Conservation (phyloP, 495 filamentous ascomycete genomes). For the Aspergillus saccharolyticus region DNA sequence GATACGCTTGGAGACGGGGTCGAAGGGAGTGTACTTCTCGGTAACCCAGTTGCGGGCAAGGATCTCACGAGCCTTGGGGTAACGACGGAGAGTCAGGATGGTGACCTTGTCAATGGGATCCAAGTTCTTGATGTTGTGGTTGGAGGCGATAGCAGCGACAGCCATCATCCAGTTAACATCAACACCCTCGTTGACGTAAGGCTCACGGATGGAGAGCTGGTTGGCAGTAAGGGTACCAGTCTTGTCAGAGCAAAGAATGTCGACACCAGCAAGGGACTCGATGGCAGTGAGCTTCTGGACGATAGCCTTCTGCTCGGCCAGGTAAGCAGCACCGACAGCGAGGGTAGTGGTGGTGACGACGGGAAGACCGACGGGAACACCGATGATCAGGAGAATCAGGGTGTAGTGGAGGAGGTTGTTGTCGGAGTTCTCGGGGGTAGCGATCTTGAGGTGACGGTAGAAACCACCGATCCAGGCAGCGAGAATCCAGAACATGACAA, state of each 20-base stretch:
- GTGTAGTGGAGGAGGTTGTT: conserved; percentile 61
- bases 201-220: conserved; percentile 69
- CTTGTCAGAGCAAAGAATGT: conserved; percentile 73
- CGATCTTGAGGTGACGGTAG: conserved; percentile 65
- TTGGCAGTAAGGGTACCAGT: conserved; percentile 76
- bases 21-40: conserved; percentile 72
- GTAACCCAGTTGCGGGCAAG: conserved; percentile 66
- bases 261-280: conserved; percentile 71
- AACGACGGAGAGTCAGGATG: conserved; percentile 66
- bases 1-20: conserved; percentile 75
- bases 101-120: conserved; percentile 77
- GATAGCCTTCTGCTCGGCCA: conserved; percentile 70
- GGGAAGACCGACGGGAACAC: conserved; percentile 72
- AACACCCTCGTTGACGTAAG: conserved; percentile 68
- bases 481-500: conserved; percentile 70
- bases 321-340: conserved; percentile 69
- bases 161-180: conserved; percentile 81
- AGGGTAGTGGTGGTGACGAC: conserved; percentile 71
- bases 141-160: conserved; percentile 67
- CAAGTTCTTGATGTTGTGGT: conserved; percentile 71
- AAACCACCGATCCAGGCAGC: conserved; percentile 71
- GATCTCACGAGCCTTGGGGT: conserved; percentile 68
- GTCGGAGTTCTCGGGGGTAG: conserved; percentile 50
- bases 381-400: conserved; percentile 64
- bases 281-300: conserved; percentile 74